Conservation (phyloP, 495 filamentous ascomycete species). For the Aspergillus conjunctus region DNA sequence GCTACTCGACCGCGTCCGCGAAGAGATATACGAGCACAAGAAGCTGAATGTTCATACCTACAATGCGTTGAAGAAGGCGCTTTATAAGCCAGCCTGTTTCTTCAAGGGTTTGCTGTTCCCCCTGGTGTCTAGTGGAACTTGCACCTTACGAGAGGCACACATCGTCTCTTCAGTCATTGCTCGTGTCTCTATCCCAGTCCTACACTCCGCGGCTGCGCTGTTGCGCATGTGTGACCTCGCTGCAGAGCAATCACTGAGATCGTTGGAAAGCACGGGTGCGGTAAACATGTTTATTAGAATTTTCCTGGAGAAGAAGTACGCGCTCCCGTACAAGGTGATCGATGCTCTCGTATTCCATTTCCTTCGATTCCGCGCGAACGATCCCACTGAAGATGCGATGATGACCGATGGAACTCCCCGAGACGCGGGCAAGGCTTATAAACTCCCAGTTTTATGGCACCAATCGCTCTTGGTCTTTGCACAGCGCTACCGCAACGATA, state of each 20-base stretch:
- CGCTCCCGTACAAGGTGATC: slow-evolving; percentile 90
- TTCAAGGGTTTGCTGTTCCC: slow-evolving; percentile 98
- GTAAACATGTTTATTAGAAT: slow-evolving; percentile 92
- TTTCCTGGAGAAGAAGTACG: slow-evolving; percentile 95
- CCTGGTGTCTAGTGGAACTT: slow-evolving; percentile 72
- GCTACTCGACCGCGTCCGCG: slow-evolving; percentile 82
- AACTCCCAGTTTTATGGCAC: slow-evolving; percentile 87
- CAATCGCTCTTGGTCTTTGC: slow-evolving; percentile 87
- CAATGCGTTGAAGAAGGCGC: slow-evolving; percentile 83
- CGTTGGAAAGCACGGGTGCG: slow-evolving; percentile 75
- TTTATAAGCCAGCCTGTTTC: slow-evolving; percentile 95
- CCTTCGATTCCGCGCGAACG: slow-evolving; percentile 73
- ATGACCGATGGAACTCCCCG: slow-evolving; percentile 42
- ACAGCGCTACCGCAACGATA: slow-evolving; percentile 89
- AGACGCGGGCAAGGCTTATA: slow-evolving; percentile 52
- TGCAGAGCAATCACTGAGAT: slow-evolving; percentile 76
- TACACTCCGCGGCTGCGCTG: slow-evolving; percentile 91
- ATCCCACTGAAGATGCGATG: slow-evolving; percentile 50
- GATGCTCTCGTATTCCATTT: slow-evolving; percentile 97
- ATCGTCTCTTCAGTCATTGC: slow-evolving; percentile 84
- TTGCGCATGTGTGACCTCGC: slow-evolving; percentile 91
- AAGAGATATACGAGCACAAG: slow-evolving; percentile 83
- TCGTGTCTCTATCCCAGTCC: slow-evolving; percentile 77
- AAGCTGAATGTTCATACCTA: slow-evolving; percentile 96
- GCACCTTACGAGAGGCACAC: slow-evolving; percentile 86